These are phyloP conservation scores for Picea mariana DNA, from an alignment of 83 land plant species.

Conservation along the genomic window DNA sequence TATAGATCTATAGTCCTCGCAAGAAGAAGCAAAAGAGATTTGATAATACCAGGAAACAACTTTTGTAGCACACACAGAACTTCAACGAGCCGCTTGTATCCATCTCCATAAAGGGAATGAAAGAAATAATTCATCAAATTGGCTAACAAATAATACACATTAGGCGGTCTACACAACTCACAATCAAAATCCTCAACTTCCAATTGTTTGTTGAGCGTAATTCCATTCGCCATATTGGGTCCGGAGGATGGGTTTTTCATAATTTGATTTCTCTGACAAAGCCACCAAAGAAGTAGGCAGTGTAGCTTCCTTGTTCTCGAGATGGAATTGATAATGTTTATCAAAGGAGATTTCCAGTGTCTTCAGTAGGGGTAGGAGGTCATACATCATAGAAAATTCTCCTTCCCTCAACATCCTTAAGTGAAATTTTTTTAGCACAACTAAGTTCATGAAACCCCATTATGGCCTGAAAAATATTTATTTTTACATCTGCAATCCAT, in stretches of 20 bases:
- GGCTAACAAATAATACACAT: slow-evolving; percentile 26
- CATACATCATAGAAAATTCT: no score
- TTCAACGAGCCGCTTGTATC: slow-evolving; percentile 3
- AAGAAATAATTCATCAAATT: slow-evolving; percentile 32
- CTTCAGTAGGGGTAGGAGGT: no score
- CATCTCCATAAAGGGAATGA: slow-evolving; percentile 26
- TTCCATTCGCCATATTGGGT: slow-evolving; percentile 15
- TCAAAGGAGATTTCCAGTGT: slow-evolving; percentile 27
- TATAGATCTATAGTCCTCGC: slow-evolving; percentile 17
- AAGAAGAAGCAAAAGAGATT: slow-evolving; percentile 27
- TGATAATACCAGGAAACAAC: slow-evolving; percentile 2
- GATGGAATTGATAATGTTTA: slow-evolving; percentile 30
- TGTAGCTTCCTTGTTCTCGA: slow-evolving; percentile 29
- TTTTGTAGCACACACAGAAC: no score
- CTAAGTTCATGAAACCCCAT: slow-evolving; percentile 25
- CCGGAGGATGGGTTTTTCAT: slow-evolving; percentile 23
- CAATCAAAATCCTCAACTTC: slow-evolving; percentile 21
- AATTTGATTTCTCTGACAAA: slow-evolving; percentile 6
- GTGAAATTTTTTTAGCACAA: slow-evolving; percentile 8
- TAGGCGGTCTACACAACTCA: slow-evolving; percentile 22
- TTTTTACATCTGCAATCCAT: slow-evolving; percentile 27
- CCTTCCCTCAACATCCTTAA: no score
- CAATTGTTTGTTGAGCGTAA: slow-evolving; percentile 7
- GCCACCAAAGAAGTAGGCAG: background rate
- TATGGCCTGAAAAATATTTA: slow-evolving; percentile 23